These are phyloP conservation scores for Lobosporangium transversale DNA, from an alignment of 192 early-diverging fungal species.

Conservation along the genomic window DNA sequence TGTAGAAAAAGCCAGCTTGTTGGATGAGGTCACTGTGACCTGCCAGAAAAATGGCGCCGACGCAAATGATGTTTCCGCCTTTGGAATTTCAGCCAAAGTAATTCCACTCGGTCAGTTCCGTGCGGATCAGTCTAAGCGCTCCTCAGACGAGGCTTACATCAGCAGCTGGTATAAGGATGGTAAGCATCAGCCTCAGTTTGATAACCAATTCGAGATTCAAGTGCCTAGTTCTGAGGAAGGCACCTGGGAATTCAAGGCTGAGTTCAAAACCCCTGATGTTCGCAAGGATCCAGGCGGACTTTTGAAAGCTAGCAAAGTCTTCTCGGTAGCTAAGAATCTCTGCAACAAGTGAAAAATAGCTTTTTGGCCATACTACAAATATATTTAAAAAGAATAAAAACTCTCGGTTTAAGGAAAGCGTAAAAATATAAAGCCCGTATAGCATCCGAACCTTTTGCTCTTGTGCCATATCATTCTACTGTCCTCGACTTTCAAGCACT, in stretches of 20 bases:
- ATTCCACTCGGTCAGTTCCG: constrained; percentile 66
- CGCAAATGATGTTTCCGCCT: neutral
- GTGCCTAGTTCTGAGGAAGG: constrained; percentile 35
- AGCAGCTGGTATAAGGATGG: constrained; percentile 56
- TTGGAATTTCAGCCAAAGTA: constrained; percentile 29
- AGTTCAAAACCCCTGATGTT: constrained; percentile 58
- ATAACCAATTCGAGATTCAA: constrained; percentile 38
- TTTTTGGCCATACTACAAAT: neutral
- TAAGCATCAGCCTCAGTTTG: constrained; percentile 19
- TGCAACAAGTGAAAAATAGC: constrained; percentile 8
- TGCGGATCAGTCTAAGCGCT: constrained; percentile 33
- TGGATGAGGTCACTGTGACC: constrained; percentile 58
- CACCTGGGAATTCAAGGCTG: constrained; percentile 58
- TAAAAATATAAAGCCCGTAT: no score
- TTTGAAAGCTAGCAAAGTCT: constrained; percentile 49
- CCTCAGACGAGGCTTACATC: constrained; percentile 45
- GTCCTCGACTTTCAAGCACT: no score
- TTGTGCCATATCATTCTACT: no score
- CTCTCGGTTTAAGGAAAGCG: no score
- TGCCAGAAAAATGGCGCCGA: constrained; percentile 21
- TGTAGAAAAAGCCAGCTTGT: constrained; percentile 56
- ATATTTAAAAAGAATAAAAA: neutral
- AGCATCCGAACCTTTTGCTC: no score
- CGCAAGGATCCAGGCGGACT: constrained; percentile 56
- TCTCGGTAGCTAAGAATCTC: constrained; percentile 29